These are phyloP conservation scores for Lathyrus sativus DNA, from an alignment of 306 rosid genomes.

Conservation along the genomic window DNA sequence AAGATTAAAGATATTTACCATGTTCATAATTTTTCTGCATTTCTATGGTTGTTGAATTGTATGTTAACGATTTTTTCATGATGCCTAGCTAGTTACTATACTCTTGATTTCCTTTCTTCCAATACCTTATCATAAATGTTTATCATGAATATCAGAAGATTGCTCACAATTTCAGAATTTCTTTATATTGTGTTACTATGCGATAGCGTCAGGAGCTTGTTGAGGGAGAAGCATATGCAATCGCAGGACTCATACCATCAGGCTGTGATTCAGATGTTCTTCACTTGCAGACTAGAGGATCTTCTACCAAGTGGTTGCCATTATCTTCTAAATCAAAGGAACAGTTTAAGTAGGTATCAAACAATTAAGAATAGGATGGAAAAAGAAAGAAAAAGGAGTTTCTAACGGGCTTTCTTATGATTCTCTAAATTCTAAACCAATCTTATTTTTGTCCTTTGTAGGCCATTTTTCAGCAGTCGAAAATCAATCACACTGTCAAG, in stretches of 20 bases:
- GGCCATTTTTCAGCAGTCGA: conserved; percentile 67
- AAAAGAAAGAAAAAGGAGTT: neutral
- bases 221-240: conserved; percentile 79
- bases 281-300: conserved; percentile 69
- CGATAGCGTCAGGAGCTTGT: conserved; percentile 72
- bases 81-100: conserved; percentile 1
- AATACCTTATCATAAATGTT: conserved; percentile 3
- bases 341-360: conserved; percentile 58
- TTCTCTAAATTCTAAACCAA: conserved; percentile 29
- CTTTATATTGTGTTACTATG: conserved; percentile 35
- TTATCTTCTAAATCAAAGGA: conserved; percentile 54
- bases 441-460: conserved; percentile 39
- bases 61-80: neutral
- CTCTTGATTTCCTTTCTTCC: conserved; percentile 13
- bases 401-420: conserved; percentile 3
- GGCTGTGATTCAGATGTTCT: conserved; percentile 59
- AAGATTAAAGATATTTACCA: conserved; percentile 1
- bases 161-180: conserved; percentile 22
- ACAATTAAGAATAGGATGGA: conserved; percentile 20
- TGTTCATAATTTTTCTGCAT: conserved; percentile 23
- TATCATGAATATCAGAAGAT: conserved; percentile 22
- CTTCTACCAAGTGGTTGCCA: conserved; percentile 74
- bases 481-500: conserved; percentile 58
- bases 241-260: conserved; percentile 71
- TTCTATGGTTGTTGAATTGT: neutral